Percentiles rank a stretch among this genome's conserved stretches.
Evolutionary conservation across 805 yeast species (phyloP).

Genomic region (Nakazawaea wickerhamii): DNA sequence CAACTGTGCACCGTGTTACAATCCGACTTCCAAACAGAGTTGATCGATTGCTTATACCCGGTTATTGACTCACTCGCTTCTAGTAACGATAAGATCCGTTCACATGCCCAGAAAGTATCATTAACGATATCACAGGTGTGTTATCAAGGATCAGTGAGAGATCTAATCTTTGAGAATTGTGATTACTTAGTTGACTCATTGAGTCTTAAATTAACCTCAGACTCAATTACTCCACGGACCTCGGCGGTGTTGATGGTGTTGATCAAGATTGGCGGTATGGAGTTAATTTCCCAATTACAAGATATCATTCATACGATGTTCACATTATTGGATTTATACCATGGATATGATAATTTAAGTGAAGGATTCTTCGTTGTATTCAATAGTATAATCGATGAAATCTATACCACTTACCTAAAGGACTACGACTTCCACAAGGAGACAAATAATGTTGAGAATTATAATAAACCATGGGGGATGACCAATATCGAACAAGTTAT

Average conservation of each 20-base stretch:
- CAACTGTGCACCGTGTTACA: conserved; percentile 27
- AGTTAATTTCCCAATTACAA: conserved; percentile 55
- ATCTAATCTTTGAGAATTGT: conserved; percentile 57
- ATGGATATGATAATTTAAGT: conserved; percentile 70
- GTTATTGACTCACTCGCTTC: conserved; percentile 70
- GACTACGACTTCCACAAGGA: conserved; percentile 22
- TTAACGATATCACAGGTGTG: conserved; percentile 43
- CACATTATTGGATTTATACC: conserved; percentile 74
- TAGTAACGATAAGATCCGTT: conserved; percentile 35
- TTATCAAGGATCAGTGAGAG: conserved; percentile 51
- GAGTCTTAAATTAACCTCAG: conserved; percentile 63
- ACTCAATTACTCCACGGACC: conserved; percentile 69
- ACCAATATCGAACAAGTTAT: conserved; percentile 37
- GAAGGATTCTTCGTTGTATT: conserved; percentile 73
- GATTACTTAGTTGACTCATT: conserved; percentile 80
- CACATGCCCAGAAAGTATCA: conserved; percentile 50
- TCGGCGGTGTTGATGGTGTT: conserved; percentile 66
- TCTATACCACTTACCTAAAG: conserved; percentile 31
- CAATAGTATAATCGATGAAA: conserved; percentile 49
- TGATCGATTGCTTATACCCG: conserved; percentile 69
- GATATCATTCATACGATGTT: conserved; percentile 76
- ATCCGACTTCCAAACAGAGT: conserved; percentile 41
- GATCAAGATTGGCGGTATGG: conserved; percentile 63
- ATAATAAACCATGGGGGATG: conserved; percentile 58
- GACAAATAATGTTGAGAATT: conserved; percentile 7